Evolutionary conservation across 345 rosid genomes (phyloP).

Genomic region (Nephelium lappaceum): DNA sequence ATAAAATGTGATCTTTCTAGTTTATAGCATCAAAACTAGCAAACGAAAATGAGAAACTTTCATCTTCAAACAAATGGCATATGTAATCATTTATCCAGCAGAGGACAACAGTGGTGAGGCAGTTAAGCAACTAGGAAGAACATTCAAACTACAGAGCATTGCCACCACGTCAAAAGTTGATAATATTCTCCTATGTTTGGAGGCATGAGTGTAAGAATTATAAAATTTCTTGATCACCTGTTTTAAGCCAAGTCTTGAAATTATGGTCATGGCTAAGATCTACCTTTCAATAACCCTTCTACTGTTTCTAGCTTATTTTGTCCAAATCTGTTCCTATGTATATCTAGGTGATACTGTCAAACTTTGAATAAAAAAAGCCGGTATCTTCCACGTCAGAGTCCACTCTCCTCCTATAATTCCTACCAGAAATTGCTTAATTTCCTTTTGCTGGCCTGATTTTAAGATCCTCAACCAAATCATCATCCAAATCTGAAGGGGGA

Average conservation of each 20-base stretch:
- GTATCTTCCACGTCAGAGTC: constrained; percentile 27
- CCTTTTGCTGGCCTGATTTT: constrained; percentile 32
- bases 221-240: background rate
- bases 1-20: too few relatives aligned
- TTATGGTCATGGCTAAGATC: background rate
- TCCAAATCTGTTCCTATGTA: constrained; percentile 30
- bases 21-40: too few relatives aligned
- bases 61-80: background rate
- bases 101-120: background rate
- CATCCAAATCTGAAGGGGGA: constrained; percentile 59
- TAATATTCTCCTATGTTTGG: background rate
- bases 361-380: constrained; percentile 49
- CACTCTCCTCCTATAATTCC: constrained; percentile 37
- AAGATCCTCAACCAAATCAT: constrained; percentile 38
- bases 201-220: background rate
- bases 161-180: background rate
- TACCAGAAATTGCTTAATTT: constrained; percentile 25
- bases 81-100: too few relatives aligned
- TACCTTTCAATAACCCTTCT: constrained; percentile 63
- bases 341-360: constrained; percentile 33
- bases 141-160: background rate
- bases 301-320: constrained; percentile 42
- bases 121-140: background rate
- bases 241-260: background rate
- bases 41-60: too few relatives aligned